Conservation (phyloP, 495 filamentous ascomycete genomes). For the Apodospora peruviana region DNA sequence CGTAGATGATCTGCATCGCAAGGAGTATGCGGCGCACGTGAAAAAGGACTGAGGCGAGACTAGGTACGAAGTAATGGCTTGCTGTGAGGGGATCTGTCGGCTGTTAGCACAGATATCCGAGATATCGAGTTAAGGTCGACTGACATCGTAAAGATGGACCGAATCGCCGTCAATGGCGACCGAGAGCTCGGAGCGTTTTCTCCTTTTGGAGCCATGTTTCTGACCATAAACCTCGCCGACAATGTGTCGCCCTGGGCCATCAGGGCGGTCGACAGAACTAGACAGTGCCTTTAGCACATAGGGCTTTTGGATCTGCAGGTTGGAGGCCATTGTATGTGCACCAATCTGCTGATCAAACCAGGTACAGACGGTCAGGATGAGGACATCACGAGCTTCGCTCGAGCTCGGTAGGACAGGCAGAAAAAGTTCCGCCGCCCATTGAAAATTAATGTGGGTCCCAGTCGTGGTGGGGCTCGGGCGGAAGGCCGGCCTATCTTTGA, state of each 20-base stretch:
- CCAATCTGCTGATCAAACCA: not conserved
- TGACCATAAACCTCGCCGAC: conserved; percentile 66
- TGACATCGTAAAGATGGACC: conserved; percentile 88
- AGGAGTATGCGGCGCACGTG: conserved; percentile 69
- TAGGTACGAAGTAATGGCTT: conserved; percentile 76
- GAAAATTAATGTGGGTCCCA: conserved; percentile 17
- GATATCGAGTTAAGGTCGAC: conserved; percentile 9
- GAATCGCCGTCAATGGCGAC: conserved; percentile 87
- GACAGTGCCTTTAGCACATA: conserved; percentile 64
- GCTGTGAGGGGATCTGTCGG: conserved; percentile 69
- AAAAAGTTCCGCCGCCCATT: conserved; percentile 19
- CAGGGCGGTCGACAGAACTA: conserved; percentile 51
- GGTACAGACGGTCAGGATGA: conserved; percentile 3
- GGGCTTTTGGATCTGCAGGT: conserved; percentile 49
- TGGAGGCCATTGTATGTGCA: conserved; percentile 40
- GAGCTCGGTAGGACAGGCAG: conserved; percentile 2
- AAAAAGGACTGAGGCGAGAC: conserved; percentile 76
- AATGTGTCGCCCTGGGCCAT: conserved; percentile 50
- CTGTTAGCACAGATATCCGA: conserved; percentile 14
- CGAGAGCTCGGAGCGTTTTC: conserved; percentile 77
- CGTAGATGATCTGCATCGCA: conserved; percentile 53
- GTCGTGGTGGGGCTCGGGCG: conserved; percentile 12
- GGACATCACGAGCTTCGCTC: conserved; percentile 10
- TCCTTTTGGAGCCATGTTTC: conserved; percentile 66
- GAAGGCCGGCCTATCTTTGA: conserved; percentile 20